Evolutionary conservation across 192 early-diverging fungal genomes (phyloP).

Genomic region (Hyaloraphidium curvatum): DNA sequence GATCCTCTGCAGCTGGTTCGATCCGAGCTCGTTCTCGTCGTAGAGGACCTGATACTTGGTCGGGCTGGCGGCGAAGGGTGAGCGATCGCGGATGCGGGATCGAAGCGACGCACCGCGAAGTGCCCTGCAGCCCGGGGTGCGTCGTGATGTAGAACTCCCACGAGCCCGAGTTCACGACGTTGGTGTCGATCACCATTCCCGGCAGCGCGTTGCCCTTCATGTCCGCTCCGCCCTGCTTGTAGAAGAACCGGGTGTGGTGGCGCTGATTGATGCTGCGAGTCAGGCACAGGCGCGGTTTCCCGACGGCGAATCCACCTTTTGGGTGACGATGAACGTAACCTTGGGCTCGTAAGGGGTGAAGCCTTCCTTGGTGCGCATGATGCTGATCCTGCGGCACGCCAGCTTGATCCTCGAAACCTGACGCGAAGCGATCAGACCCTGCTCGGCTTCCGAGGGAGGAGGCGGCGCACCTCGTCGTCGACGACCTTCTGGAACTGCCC

Average conservation of each 20-base stretch:
- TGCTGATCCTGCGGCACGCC: too few species aligned
- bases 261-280: too few species aligned
- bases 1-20: slow-evolving; percentile 65
- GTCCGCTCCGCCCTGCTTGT: slow-evolving; percentile 31
- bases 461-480: neutral
- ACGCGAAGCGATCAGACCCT: neutral
- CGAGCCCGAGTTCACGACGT: slow-evolving; percentile 30
- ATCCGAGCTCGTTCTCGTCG: slow-evolving; percentile 62
- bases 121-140: slow-evolving; percentile 87
- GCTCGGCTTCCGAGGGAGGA: neutral
- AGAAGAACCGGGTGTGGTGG: slow-evolving; percentile 50
- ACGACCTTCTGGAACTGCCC: slow-evolving; percentile 3
- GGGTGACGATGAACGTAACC: slow-evolving; percentile 30
- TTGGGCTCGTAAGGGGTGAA: slow-evolving; percentile 11
- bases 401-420: neutral
- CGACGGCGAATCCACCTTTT: too few species aligned
- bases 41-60: slow-evolving; percentile 79
- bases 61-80: too few species aligned
- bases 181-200: slow-evolving; percentile 31
- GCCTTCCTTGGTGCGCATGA: too few species aligned
- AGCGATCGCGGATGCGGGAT: too few species aligned
- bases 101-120: too few species aligned
- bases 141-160: slow-evolving; percentile 61
- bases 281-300: too few species aligned
- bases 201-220: slow-evolving; percentile 30